phyloP scores from a whole-genome alignment of 2,329 filamentous ascomycete species.

The Ophiosphaerella korrae region DNA sequence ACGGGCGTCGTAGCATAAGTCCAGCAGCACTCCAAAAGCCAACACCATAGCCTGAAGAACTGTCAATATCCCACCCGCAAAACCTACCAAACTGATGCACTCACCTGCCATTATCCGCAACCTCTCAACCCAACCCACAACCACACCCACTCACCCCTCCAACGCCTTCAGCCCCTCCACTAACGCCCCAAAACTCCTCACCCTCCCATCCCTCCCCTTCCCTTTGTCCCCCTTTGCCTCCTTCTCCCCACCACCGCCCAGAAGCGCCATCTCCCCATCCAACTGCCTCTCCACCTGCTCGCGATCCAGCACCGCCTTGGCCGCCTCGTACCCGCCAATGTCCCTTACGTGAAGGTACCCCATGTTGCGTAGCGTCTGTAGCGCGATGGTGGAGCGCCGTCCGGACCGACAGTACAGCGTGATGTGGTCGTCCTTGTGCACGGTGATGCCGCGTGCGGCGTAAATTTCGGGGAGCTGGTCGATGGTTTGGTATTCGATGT shows the following conservation, averaged over 20 bases:
- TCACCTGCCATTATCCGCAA: too few species aligned
- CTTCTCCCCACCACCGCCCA: not conserved
- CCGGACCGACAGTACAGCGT: slow-evolving; percentile 47
- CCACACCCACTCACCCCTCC: slow-evolving; percentile 18
- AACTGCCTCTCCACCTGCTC: slow-evolving; percentile 30
- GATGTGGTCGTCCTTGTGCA: slow-evolving; percentile 36
- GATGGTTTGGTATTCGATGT: slow-evolving; percentile 47
- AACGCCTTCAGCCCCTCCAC: slow-evolving; percentile 37
- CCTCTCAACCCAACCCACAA: not conserved
- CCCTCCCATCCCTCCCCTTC: slow-evolving; percentile 14
- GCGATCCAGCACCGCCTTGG: slow-evolving; percentile 31
- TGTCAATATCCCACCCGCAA: too few species aligned
- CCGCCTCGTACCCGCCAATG: slow-evolving; percentile 45
- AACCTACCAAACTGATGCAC: too few species aligned
- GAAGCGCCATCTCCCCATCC: slow-evolving; percentile 4
- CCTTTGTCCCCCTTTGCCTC: not conserved
- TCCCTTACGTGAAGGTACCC: slow-evolving; percentile 41
- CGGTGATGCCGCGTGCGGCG: slow-evolving; percentile 17
- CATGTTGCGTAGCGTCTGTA: slow-evolving; percentile 31
- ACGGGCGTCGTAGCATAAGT: too few species aligned
- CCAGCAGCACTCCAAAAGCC: too few species aligned
- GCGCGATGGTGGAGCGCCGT: slow-evolving; percentile 40
- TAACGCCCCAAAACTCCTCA: slow-evolving; percentile 29
- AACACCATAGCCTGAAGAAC: too few species aligned
- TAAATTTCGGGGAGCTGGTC: slow-evolving; percentile 31